Evolutionary conservation across 768 basidiomycete genomes (phyloP).

Genomic region (Phanerochaete sordida): DNA sequence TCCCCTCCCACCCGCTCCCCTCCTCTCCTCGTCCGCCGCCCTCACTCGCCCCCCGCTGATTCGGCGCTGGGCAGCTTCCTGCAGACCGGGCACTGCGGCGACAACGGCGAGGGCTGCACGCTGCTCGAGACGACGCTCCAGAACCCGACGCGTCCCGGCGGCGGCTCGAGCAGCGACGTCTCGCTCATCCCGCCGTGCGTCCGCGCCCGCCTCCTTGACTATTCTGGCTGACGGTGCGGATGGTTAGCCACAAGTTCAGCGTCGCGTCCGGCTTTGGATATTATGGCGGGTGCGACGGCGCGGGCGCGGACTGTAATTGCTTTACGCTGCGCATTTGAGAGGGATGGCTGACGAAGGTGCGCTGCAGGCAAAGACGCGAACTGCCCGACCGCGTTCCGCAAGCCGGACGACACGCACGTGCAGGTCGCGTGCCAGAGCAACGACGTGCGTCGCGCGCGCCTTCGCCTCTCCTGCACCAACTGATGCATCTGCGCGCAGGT

Average conservation of each 20-base stretch:
- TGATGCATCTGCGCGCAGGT: too few species aligned
- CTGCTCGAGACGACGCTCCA: slow-evolving; percentile 35
- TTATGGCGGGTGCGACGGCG: slow-evolving; percentile 39
- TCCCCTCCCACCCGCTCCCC: too few species aligned
- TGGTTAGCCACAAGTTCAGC: slow-evolving; percentile 35
- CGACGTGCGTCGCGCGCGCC: slow-evolving; percentile 25
- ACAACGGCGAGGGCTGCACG: slow-evolving; percentile 38
- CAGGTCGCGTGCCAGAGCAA: slow-evolving; percentile 36
- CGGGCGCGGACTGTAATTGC: slow-evolving; percentile 37
- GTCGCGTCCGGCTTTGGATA: slow-evolving; percentile 40
- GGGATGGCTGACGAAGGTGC: too few species aligned
- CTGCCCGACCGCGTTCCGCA: slow-evolving; percentile 37
- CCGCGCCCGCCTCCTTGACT: neutral
- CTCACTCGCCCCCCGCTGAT: too few species aligned
- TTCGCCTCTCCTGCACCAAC: too few species aligned
- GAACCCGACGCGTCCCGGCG: slow-evolving; percentile 29
- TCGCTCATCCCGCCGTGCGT: slow-evolving; percentile 40
- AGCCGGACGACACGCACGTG: slow-evolving; percentile 33
- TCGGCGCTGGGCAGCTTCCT: slow-evolving; percentile 3
- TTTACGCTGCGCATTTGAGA: too few species aligned
- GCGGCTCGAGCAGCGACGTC: slow-evolving; percentile 34
- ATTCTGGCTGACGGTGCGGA: neutral
- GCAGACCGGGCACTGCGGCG: slow-evolving; percentile 25
- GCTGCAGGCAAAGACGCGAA: too few species aligned
- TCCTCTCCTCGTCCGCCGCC: too few species aligned